Base-by-base conservation (phyloP, 495 filamentous ascomycete species). In the Xylona heveae region DNA sequence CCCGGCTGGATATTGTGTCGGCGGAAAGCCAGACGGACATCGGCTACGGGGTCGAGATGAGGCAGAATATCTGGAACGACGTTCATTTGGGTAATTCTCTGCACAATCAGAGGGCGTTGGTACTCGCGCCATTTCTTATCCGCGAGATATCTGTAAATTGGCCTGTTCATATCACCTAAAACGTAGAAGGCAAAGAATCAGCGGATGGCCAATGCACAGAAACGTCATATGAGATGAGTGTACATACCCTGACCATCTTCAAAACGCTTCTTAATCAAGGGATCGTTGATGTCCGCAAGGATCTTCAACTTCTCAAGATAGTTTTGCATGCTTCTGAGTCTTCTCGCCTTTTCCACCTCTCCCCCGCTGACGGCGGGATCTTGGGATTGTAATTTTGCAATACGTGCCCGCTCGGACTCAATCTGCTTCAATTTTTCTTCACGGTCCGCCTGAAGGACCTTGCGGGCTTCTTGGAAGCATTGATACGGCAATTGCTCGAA, bases 401-500 rank as follows among this genome's bases (percentile, higher is more conserved):
- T 71, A 34, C 61, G 57, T 20, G 38, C 36, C 33, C 54, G 43
- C 37, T 55, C 46, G 19, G 42, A 49, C 46, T 66, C 51, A 35
- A 81, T 69, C 47, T 59, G 59, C 38, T 64, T 62, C 30, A 54
- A 48, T 55, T 95, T 99, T 53, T 90, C 69, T 34, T 71, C 55
- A 10, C 88, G 69, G 53, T 99, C 88, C 38, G 62, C 64, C 31
- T 63, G 61, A 26, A 99, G 60, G 22, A 95, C 50, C 44, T 78
- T 77, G 34, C 83, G 73, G 24, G 88, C 88, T 53, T 93, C 79
- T 53, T 99, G 88, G 64, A 93, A 99, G 48, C 78, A 85, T 61
- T 95, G 83, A 55, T 90, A 92, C 21, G 84, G 84, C 39, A 92
- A 55, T 46, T 83, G 77, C 51, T 85, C 77, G 53, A 99, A 95